Base-by-base conservation (phyloP, 306 rosid genomes). In the Prunus padus region DNA sequence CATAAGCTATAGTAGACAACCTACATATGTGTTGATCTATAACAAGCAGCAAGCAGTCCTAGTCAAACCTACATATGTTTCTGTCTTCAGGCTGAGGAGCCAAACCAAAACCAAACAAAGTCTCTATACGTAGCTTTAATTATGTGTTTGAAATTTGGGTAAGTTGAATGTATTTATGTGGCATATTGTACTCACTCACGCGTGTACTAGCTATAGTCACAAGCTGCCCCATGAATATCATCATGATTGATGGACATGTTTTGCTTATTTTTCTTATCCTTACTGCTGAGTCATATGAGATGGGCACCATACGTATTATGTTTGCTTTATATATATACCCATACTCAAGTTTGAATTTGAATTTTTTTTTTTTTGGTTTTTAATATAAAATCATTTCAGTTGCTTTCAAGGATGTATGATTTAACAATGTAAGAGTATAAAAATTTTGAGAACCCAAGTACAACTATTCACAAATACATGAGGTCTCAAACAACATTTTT, bases 271-370 rank as follows among this genome's bases (percentile, higher is more conserved):
- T 50, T 22, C 65, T 68, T 64, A 5, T 51, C 31, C 31, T 10
- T 19, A 20, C 14, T 5, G 64, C 74, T 57, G 75, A 74, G 40
- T 80, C 83, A 75, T 56, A 16, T 10, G 65, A 46, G 5, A 59
- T 75, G 71, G 5, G 14, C 73, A 28, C 49, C 54, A 30, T 63
- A 51, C 73, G 62, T 44, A 26, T 62, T 75, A 42, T 69, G 75
- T 26, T 79, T 69, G 51, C 68, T 74, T 61, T 60, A 60, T 13
- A 14, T 5, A 26, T 8, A n/a, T 60, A 56, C 18, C 65, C 83
- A 25, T 55, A 31, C 57, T 42, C 37, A 26, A 47, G 30, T 60
- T 60, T 60, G 40, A 60, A 60, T 60, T 60, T 16, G 3, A 5
- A 20, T n/a, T 55, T 23, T 1, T 20, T 1, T 20, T 20, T n/a